Percentiles rank a stretch among this genome's conserved stretches.
Evolutionary conservation across 2,329 filamentous ascomycete species (phyloP).

Genomic region (Tympanopsis confertula): DNA sequence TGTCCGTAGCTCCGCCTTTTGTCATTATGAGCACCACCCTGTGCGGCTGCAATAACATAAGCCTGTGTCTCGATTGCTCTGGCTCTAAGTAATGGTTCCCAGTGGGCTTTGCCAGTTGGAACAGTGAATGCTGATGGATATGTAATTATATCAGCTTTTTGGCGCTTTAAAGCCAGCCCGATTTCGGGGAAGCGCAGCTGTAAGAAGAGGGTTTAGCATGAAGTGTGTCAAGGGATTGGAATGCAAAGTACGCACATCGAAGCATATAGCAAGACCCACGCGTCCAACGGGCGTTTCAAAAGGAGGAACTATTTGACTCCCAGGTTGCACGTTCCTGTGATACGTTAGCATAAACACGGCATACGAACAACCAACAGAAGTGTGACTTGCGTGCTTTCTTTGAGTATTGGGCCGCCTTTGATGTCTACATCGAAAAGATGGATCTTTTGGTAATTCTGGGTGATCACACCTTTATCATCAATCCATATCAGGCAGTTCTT

Average conservation of each 20-base stretch:
- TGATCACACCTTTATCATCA: conserved; percentile 42
- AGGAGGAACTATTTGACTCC: conserved; percentile 50
- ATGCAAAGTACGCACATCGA: conserved; percentile 47
- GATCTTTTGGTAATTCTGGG: conserved; percentile 70
- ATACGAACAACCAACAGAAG: not conserved
- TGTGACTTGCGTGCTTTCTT: conserved; percentile 39
- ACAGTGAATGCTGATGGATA: conserved; percentile 89
- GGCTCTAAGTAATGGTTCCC: conserved; percentile 67
- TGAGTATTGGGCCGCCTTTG: conserved; percentile 41
- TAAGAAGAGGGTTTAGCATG: not conserved
- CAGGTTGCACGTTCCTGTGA: conserved; percentile 51
- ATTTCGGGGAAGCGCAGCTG: conserved; percentile 70
- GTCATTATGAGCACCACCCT: conserved; percentile 63
- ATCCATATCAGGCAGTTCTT: conserved; percentile 61
- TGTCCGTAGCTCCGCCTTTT: conserved; percentile 75
- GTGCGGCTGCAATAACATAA: conserved; percentile 78
- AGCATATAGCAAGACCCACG: conserved; percentile 75
- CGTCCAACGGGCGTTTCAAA: conserved; percentile 65
- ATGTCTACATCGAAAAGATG: conserved; percentile 74
- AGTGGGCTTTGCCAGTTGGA: conserved; percentile 74
- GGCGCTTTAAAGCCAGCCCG: conserved; percentile 51
- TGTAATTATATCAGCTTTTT: conserved; percentile 64
- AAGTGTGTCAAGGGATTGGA: not conserved
- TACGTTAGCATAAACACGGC: not conserved
- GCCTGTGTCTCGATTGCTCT: conserved; percentile 81